These are phyloP conservation scores for Eragrostis tef DNA, from an alignment of 202 grass and related monocot genomes.

Conservation along the genomic window DNA sequence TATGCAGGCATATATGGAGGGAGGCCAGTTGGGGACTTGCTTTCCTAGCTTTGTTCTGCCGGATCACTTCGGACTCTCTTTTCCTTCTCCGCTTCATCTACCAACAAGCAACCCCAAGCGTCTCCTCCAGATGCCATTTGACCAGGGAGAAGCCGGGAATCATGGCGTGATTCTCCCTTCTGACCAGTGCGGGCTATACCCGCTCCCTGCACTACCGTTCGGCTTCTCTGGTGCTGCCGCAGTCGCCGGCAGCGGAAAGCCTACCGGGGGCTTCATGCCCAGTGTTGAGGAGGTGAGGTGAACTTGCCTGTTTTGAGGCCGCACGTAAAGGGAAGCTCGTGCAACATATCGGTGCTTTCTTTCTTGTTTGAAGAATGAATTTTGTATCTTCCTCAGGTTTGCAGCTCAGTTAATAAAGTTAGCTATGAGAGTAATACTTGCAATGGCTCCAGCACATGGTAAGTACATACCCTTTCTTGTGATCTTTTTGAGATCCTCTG, in stretches of 20 bases:
- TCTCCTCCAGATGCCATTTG: conserved; percentile 54
- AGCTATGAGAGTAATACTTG: conserved; percentile 42
- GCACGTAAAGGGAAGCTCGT: not conserved
- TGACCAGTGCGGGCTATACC: conserved; percentile 45
- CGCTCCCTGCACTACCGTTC: conserved; percentile 37
- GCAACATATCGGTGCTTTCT: not conserved
- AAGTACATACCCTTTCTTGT: not conserved
- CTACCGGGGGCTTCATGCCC: conserved; percentile 28
- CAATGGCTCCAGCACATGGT: conserved; percentile 63
- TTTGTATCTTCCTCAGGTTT: conserved; percentile 49
- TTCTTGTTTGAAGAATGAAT: not conserved
- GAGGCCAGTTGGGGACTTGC: conserved; percentile 50
- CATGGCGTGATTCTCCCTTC: conserved; percentile 49
- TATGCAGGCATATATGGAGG: conserved; percentile 62
- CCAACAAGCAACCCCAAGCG: conserved; percentile 49
- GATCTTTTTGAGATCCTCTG: conserved; percentile 1
- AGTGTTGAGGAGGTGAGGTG: conserved; percentile 49
- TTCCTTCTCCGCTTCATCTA: conserved; percentile 50
- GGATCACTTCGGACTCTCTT: conserved; percentile 46
- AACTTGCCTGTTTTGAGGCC: not conserved
- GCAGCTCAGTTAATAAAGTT: conserved; percentile 47
- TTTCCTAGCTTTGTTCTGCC: conserved; percentile 47
- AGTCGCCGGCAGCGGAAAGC: conserved; percentile 20
- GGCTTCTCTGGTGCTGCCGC: not conserved
- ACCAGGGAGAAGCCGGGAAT: conserved; percentile 46